Evolutionary conservation across 1,284 basidiomycete genomes (phyloP).

Genomic region (Tremellales sp.): DNA sequence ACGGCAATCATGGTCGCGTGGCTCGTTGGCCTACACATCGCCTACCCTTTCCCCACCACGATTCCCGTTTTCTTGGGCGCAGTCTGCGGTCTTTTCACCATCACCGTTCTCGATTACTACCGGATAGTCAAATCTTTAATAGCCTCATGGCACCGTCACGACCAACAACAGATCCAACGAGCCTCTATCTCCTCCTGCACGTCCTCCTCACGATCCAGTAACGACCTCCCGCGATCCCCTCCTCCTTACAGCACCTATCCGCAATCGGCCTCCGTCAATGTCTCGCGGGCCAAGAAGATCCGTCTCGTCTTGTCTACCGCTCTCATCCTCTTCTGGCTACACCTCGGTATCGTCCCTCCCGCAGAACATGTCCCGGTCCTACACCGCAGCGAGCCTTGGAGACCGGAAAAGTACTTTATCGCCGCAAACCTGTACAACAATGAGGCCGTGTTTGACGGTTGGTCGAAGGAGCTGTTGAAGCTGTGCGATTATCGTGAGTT

Average conservation of each 20-base stretch:
- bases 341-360: slow-evolving; percentile 15
- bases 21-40: slow-evolving; percentile 11
- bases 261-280: background rate
- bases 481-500: slow-evolving; percentile 25
- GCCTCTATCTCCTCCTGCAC: background rate
- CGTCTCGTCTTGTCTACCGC: slow-evolving; percentile 7
- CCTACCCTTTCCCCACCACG: slow-evolving; percentile 35
- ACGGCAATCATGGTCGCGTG: background rate
- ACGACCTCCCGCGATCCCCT: background rate
- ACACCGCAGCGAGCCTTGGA: slow-evolving; percentile 1
- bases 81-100: slow-evolving; percentile 7
- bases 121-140: background rate
- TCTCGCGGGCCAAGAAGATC: slow-evolving; percentile 1
- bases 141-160: background rate
- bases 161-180: slow-evolving; percentile 2
- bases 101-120: background rate
- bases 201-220: background rate
- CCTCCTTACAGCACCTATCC: background rate
- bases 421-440: slow-evolving; percentile 37
- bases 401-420: slow-evolving; percentile 22
- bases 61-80: slow-evolving; percentile 26
- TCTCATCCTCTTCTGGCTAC: slow-evolving; percentile 14
- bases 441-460: slow-evolving; percentile 20
- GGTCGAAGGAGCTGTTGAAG: slow-evolving; percentile 20
- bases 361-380: slow-evolving; percentile 7